A percentile compares a stretch with the other conserved stretches of the same genome.
phyloP scores from a whole-genome alignment of 2,329 filamentous ascomycete species.

The Hymenoscyphus fructigenus region DNA sequence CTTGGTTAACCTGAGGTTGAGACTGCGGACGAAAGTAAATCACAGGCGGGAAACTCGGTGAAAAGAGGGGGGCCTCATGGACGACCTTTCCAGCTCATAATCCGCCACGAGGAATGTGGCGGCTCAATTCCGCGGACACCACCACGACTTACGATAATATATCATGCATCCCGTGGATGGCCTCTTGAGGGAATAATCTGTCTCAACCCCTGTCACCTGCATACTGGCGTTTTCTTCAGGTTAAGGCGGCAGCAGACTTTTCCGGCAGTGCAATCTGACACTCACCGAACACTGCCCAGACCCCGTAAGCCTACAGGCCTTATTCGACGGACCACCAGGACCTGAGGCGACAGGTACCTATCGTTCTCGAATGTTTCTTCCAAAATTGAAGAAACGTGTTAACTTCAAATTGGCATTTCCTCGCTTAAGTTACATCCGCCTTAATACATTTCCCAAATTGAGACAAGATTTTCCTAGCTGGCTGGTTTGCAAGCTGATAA shows the following conservation, averaged over 20 bases:
- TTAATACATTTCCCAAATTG: neutral
- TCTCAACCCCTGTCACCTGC: neutral
- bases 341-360: neutral
- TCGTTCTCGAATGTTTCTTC: neutral
- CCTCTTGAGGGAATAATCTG: neutral
- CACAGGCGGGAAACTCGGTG: neutral
- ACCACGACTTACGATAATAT: too few relatives aligned
- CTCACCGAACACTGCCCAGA: too few relatives aligned
- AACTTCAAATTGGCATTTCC: neutral
- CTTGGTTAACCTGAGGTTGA: neutral
- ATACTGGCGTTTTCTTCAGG: neutral
- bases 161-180: neutral
- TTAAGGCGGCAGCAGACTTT: neutral
- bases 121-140: too few relatives aligned
- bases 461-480: neutral
- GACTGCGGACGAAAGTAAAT: neutral
- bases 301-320: too few relatives aligned
- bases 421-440: neutral
- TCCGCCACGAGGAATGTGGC: too few relatives aligned
- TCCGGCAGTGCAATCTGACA: neutral
- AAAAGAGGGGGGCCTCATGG: too few relatives aligned
- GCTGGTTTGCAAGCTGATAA: neutral
- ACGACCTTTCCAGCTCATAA: too few relatives aligned
- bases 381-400: neutral
- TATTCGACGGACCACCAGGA: too few relatives aligned